phyloP scores from a whole-genome alignment of 306 rosid species.

The Neltuma alba region DNA sequence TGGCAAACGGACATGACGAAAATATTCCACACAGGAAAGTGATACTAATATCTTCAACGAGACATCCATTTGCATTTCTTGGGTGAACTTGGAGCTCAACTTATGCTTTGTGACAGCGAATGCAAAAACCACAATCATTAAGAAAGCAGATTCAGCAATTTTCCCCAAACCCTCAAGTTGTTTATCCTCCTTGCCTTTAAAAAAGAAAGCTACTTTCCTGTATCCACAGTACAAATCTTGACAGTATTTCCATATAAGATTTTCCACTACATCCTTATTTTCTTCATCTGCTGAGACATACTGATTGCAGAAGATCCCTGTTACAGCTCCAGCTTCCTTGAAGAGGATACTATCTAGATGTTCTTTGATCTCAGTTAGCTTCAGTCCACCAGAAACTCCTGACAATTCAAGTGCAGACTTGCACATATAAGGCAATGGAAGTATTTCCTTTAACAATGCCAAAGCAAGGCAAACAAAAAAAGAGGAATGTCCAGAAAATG shows the following conservation, averaged over 20 bases:
- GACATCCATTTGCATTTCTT: slow-evolving; percentile 54
- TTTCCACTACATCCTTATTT: slow-evolving; percentile 64
- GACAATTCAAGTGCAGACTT: slow-evolving; percentile 42
- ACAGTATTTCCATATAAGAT: slow-evolving; percentile 78
- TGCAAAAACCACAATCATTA: slow-evolving; percentile 88
- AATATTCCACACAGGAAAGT: slow-evolving; percentile 77
- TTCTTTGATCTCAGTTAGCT: slow-evolving; percentile 55
- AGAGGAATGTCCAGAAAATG: slow-evolving; percentile 57
- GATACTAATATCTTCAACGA: slow-evolving; percentile 72
- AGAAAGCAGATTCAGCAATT: slow-evolving; percentile 85
- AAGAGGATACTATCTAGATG: slow-evolving; percentile 63
- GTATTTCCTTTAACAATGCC: slow-evolving; percentile 70
- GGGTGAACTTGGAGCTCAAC: slow-evolving; percentile 53
- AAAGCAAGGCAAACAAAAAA: slow-evolving; percentile 62
- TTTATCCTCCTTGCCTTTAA: slow-evolving; percentile 56
- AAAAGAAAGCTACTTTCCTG: slow-evolving; percentile 58
- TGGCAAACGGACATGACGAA: slow-evolving; percentile 85
- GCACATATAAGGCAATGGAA: slow-evolving; percentile 70
- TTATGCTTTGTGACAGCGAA: slow-evolving; percentile 79
- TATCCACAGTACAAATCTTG: slow-evolving; percentile 64
- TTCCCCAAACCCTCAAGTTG: slow-evolving; percentile 64
- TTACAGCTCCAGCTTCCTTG: slow-evolving; percentile 83
- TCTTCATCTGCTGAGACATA: slow-evolving; percentile 70
- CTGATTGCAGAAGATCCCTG: slow-evolving; percentile 72
- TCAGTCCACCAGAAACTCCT: slow-evolving; percentile 34